Percentiles rank a stretch among this genome's conserved stretches.
These are phyloP conservation scores for Mycena pura DNA, from an alignment of 768 basidiomycete genomes.

Conservation along the genomic window DNA sequence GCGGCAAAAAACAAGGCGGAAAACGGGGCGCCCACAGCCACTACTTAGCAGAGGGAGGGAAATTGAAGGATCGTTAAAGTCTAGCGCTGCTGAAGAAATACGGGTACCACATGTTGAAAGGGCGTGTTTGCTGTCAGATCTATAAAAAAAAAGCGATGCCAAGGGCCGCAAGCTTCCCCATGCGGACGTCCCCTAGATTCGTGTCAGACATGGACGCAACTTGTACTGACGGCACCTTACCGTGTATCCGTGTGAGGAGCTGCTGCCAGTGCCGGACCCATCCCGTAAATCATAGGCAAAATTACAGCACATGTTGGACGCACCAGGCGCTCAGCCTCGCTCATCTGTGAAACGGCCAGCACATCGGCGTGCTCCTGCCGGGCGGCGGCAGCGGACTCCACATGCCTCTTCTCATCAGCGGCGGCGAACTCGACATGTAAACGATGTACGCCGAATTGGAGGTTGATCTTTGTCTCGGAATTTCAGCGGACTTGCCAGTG, in stretches of 20 bases:
- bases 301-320: background rate
- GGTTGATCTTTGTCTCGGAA: slow-evolving; percentile 1
- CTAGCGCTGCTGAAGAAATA: no score
- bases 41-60: no score
- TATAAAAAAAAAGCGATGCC: background rate
- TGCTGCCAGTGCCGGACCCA: background rate
- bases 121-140: no score
- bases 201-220: background rate
- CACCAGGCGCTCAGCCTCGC: background rate
- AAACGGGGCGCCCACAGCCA: no score
- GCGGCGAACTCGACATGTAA: background rate
- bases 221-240: background rate
- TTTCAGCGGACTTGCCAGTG: background rate
- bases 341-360: background rate
- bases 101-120: no score
- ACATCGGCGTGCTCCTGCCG: background rate
- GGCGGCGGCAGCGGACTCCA: background rate
- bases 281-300: background rate
- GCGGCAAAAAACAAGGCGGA: background rate
- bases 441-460: background rate
- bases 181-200: background rate
- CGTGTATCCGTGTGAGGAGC: background rate
- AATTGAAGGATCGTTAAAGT: no score
- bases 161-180: background rate
- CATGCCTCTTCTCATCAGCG: background rate